Evolutionary conservation across 371 early-diverging fungal species (phyloP).

Genomic region (Rhizomucor pusillus): DNA sequence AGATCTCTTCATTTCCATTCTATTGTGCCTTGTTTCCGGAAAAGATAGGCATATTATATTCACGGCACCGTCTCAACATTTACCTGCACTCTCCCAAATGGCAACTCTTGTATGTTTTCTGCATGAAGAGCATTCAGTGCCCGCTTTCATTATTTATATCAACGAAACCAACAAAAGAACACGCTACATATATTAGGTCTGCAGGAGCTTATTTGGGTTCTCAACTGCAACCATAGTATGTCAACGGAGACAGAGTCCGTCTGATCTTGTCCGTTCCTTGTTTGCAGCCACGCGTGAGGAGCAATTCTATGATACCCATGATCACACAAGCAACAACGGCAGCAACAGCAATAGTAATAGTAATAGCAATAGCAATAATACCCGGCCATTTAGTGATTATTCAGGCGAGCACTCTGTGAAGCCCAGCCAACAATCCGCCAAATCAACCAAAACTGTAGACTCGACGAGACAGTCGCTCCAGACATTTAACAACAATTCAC

Average conservation of each 20-base stretch:
- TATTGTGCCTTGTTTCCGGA: conserved; percentile 42
- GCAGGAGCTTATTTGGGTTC: conserved; percentile 41
- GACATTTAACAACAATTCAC: too few species aligned
- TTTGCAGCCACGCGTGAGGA: conserved; percentile 31
- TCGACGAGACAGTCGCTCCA: too few species aligned
- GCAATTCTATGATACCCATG: neutral
- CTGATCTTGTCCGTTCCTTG: conserved; percentile 32
- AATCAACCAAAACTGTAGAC: too few species aligned
- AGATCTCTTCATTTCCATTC: conserved; percentile 43
- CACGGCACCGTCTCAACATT: conserved; percentile 34
- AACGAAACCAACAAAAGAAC: neutral
- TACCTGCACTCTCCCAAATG: conserved; percentile 41
- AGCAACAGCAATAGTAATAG: neutral
- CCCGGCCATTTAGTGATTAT: neutral
- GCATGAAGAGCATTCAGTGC: neutral
- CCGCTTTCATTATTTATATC: neutral
- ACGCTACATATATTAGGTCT: conserved; percentile 19
- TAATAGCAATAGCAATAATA: neutral
- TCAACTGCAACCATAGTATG: conserved; percentile 37
- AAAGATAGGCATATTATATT: conserved; percentile 39
- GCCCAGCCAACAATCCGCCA: too few species aligned
- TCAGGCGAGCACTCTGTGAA: too few species aligned
- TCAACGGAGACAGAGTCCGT: conserved; percentile 20
- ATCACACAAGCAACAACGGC: neutral
- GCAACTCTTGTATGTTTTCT: conserved; percentile 31